Base-by-base conservation (phyloP, 345 rosid species). In the Sonneratia alba region DNA sequence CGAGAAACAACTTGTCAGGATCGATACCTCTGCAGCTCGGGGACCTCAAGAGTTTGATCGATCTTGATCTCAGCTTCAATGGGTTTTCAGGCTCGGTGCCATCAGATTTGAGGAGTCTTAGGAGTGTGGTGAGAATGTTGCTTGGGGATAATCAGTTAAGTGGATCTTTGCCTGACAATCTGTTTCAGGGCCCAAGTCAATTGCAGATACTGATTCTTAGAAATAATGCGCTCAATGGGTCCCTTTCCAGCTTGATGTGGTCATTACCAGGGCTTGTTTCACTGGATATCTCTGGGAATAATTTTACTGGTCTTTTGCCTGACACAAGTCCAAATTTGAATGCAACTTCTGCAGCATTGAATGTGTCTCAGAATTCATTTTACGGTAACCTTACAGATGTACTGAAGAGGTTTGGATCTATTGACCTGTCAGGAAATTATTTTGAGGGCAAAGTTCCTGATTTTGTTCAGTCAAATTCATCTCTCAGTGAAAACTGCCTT, bases 21-120 rank as follows among this genome's bases (percentile, higher is more conserved):
- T 55, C 87, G 6, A 78, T 92, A 77, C 97, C 99, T 76, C 68
- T 86, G 14, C 84, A 88, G 81, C 85, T 96, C 3, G 95, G 96
- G 7, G 78, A 81, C 77, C 97, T 96, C 67, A 66, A 36, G 40
- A 83, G 76, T 75, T 85, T 96, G 73, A 83, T 85, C 73, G 85
- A 83, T 76, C 88, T 92, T 80, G 99, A 95, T 90, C 90, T 95
- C 72, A 88, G 92, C 83, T 80, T 79, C 76, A 95, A 92, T 81
- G 69, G 67, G 27, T 75, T 95, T 68, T 81, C 90, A 36, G 93
- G 99, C 67, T 81, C 83, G 4, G 75, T 87, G 70, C 90, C 99
- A 16, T 75, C 69, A 3, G 88, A 89, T 37, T 81, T 92, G 73
- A 76, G 82, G 71, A 84, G 83, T 70, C 73, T 92, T 70, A 86